These are phyloP conservation scores for Dissophora ornata DNA, from an alignment of 192 early-diverging fungal species.

Conservation along the genomic window DNA sequence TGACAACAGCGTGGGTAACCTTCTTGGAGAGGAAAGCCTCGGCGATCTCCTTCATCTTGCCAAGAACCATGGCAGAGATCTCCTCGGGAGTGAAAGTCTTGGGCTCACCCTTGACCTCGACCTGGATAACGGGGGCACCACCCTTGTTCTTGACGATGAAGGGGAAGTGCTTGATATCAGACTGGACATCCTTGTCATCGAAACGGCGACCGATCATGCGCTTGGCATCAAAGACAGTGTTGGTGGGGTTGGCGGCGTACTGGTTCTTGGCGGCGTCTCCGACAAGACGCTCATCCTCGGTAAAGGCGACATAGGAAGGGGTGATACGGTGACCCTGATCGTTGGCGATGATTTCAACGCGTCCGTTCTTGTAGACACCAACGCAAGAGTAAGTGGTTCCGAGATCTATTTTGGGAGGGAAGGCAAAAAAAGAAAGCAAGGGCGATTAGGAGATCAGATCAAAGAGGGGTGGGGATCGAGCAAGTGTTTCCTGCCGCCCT, in stretches of 20 bases:
- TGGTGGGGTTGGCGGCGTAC: slow-evolving; percentile 86
- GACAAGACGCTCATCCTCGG: slow-evolving; percentile 90
- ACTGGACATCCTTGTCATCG: slow-evolving; percentile 90
- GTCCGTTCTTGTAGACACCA: slow-evolving; percentile 92
- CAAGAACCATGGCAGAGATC: slow-evolving; percentile 92
- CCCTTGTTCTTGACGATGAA: slow-evolving; percentile 89
- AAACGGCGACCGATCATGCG: slow-evolving; percentile 92
- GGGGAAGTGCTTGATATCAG: slow-evolving; percentile 95
- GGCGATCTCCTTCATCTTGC: slow-evolving; percentile 95
- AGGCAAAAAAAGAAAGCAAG: not conserved
- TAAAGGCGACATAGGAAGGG: slow-evolving; percentile 94
- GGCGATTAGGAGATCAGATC: not conserved
- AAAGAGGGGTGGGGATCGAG: not conserved
- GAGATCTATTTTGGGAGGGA: slow-evolving; percentile 69
- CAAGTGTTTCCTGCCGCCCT: too few species aligned
- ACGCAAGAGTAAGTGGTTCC: slow-evolving; percentile 96
- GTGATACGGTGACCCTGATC: slow-evolving; percentile 97
- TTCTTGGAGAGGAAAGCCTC: slow-evolving; percentile 87
- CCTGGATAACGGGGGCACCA: slow-evolving; percentile 85
- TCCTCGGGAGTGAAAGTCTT: slow-evolving; percentile 94
- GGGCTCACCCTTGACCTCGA: slow-evolving; percentile 85
- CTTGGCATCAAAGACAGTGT: slow-evolving; percentile 96
- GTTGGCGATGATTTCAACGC: slow-evolving; percentile 98
- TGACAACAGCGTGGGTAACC: slow-evolving; percentile 95
- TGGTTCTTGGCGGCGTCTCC: slow-evolving; percentile 98